A percentile compares a stretch with the other conserved stretches of the same genome.
These are phyloP conservation scores for Annona cherimola DNA, from an alignment of 164 flowering plant genomes.

Conservation along the genomic window DNA sequence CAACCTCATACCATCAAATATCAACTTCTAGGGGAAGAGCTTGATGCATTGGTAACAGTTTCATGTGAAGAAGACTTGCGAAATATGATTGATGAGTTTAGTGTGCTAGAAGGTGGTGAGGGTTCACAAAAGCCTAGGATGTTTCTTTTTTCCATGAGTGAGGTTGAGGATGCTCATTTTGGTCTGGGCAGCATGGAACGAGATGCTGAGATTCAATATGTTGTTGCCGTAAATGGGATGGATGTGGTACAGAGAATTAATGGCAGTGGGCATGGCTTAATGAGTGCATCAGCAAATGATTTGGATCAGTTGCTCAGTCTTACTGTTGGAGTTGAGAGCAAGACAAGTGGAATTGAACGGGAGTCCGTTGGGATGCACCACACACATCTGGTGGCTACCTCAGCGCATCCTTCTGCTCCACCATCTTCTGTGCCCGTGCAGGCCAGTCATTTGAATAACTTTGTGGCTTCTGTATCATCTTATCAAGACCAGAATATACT, in stretches of 20 bases:
- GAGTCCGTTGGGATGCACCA: slow-evolving; percentile 19
- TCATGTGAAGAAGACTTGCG: slow-evolving; percentile 89
- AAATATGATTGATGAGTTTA: slow-evolving; percentile 92
- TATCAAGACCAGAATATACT: slow-evolving; percentile 26
- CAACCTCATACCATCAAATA: slow-evolving; percentile 66
- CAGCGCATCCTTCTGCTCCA: slow-evolving; percentile 19
- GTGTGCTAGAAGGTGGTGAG: slow-evolving; percentile 37
- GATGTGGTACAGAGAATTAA: slow-evolving; percentile 53
- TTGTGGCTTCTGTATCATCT: slow-evolving; percentile 25
- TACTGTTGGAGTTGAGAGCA: slow-evolving; percentile 21
- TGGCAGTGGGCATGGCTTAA: slow-evolving; percentile 34
- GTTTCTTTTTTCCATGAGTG: slow-evolving; percentile 62
- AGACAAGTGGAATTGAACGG: slow-evolving; percentile 16
- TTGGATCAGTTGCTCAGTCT: slow-evolving; percentile 54
- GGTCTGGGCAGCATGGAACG: slow-evolving; percentile 46
- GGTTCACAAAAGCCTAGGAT: slow-evolving; percentile 67
- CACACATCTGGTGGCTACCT: slow-evolving; percentile 18
- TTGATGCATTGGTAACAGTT: slow-evolving; percentile 91
- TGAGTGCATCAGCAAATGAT: slow-evolving; percentile 43
- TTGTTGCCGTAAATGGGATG: slow-evolving; percentile 89
- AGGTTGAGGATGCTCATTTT: slow-evolving; percentile 58
- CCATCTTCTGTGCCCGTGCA: slow-evolving; percentile 30
- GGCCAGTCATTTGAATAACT: slow-evolving; percentile 23
- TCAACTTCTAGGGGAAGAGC: slow-evolving; percentile 97
- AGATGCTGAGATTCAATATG: slow-evolving; percentile 71